Evolutionary conservation across 257 asterid species (phyloP).

Genomic region (Nyctanthes arbortristis): DNA sequence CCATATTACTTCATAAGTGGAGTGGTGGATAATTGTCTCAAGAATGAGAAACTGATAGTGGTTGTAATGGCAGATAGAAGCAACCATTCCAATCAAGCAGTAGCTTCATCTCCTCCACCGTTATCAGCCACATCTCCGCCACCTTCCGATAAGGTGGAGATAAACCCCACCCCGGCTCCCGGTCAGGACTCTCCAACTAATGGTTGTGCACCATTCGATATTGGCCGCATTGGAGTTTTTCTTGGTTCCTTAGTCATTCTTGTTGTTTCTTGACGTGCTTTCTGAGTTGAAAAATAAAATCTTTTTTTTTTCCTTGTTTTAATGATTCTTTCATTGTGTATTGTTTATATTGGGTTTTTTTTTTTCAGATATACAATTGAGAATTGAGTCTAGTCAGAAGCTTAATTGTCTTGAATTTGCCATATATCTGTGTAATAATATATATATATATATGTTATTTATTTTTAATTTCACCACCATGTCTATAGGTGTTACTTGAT

Average conservation of each 20-base stretch:
- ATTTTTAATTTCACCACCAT: too few species aligned
- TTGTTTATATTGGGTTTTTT: neutral
- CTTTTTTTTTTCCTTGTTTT: neutral
- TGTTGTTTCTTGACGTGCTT: slow-evolving; percentile 34
- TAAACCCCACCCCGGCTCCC: slow-evolving; percentile 53
- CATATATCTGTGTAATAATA: neutral
- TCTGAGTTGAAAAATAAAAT: neutral
- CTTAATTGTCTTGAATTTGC: neutral
- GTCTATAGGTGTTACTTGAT: too few species aligned
- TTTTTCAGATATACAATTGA: neutral
- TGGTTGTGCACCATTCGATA: slow-evolving; percentile 31
- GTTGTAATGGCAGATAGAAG: slow-evolving; percentile 76
- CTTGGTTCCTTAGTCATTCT: slow-evolving; percentile 34
- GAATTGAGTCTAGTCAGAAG: neutral
- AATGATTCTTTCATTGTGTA: neutral
- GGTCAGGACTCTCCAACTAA: slow-evolving; percentile 50
- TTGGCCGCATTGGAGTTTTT: slow-evolving; percentile 45
- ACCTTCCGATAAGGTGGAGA: slow-evolving; percentile 31
- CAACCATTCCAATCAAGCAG: slow-evolving; percentile 18
- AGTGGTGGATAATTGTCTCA: slow-evolving; percentile 58
- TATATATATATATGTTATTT: too few species aligned
- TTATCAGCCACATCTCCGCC: slow-evolving; percentile 58
- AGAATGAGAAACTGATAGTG: slow-evolving; percentile 61
- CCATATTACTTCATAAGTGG: slow-evolving; percentile 81
- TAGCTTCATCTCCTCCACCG: slow-evolving; percentile 41